phyloP scores from a whole-genome alignment of 2,329 filamentous ascomycete species.

The Microdochium nivale region DNA sequence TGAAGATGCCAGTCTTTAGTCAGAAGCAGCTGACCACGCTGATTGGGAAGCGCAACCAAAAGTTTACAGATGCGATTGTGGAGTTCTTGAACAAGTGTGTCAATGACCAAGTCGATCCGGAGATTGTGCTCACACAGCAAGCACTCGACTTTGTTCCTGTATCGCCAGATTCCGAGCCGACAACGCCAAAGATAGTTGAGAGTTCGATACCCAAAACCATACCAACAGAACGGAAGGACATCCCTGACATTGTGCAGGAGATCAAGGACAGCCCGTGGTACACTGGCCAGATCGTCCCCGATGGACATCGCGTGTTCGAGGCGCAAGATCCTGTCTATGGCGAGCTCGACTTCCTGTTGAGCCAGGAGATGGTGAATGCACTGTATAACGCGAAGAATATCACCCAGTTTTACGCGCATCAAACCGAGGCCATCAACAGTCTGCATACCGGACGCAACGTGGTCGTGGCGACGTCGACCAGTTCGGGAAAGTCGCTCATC shows the following conservation, averaged over 20 bases:
- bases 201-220: slow-evolving; percentile 59
- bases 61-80: slow-evolving; percentile 72
- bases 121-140: slow-evolving; percentile 52
- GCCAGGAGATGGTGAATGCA: slow-evolving; percentile 89
- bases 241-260: slow-evolving; percentile 78
- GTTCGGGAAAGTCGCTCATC: slow-evolving; percentile 95
- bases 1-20: slow-evolving; percentile 88
- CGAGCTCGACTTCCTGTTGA: slow-evolving; percentile 76
- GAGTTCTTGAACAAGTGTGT: slow-evolving; percentile 68
- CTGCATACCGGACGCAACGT: slow-evolving; percentile 76
- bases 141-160: slow-evolving; percentile 53
- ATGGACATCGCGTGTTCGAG: slow-evolving; percentile 87
- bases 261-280: slow-evolving; percentile 83
- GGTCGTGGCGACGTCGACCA: slow-evolving; percentile 90
- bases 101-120: slow-evolving; percentile 56
- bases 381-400: slow-evolving; percentile 89
- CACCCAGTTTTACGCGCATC: slow-evolving; percentile 79
- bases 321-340: slow-evolving; percentile 74
- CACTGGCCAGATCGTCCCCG: slow-evolving; percentile 82
- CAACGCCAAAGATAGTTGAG: slow-evolving; percentile 19
- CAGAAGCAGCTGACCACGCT: slow-evolving; percentile 85
- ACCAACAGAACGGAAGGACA: slow-evolving; percentile 68
- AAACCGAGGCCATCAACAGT: slow-evolving; percentile 87
- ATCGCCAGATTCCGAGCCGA: slow-evolving; percentile 35
- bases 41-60: slow-evolving; percentile 82